Conservation (phyloP, 768 basidiomycete genomes). For the Suillus placidus region DNA sequence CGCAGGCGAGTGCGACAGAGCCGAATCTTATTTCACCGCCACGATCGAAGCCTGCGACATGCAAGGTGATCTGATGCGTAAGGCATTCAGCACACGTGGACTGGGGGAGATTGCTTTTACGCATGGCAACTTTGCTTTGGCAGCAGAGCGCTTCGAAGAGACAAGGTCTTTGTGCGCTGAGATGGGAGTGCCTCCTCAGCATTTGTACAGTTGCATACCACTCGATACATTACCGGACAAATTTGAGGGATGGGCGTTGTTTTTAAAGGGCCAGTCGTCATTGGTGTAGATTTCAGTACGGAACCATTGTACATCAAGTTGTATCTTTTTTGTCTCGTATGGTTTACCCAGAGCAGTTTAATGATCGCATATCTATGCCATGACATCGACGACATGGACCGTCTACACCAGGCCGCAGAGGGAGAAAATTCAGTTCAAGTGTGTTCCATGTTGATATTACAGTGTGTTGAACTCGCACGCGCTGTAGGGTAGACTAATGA, state of each 20-base stretch:
- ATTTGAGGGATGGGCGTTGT: background rate
- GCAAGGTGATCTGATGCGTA: background rate
- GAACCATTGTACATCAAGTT: too few species aligned
- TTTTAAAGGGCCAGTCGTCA: background rate
- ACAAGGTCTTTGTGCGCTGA: background rate
- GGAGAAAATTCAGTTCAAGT: background rate
- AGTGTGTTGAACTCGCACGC: background rate
- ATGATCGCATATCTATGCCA: too few species aligned
- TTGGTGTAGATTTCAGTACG: background rate
- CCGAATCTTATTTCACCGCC: background rate
- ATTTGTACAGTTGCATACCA: background rate
- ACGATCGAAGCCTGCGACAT: background rate
- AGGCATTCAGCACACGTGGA: background rate
- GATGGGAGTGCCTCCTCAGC: background rate
- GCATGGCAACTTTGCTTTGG: background rate
- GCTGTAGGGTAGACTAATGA: background rate
- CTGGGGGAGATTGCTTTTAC: background rate
- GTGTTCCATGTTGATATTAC: too few species aligned
- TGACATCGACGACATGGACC: too few species aligned
- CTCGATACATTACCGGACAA: background rate
- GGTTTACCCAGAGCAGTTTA: too few species aligned
- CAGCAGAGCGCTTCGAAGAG: background rate
- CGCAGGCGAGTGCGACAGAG: background rate
- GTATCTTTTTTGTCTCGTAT: too few species aligned
- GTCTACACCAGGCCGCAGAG: too few species aligned